Evolutionary conservation across 2,329 filamentous ascomycete genomes (phyloP), one percentile per base, ranked within the genome.

Genomic region (Hypoxylon sp.): DNA sequence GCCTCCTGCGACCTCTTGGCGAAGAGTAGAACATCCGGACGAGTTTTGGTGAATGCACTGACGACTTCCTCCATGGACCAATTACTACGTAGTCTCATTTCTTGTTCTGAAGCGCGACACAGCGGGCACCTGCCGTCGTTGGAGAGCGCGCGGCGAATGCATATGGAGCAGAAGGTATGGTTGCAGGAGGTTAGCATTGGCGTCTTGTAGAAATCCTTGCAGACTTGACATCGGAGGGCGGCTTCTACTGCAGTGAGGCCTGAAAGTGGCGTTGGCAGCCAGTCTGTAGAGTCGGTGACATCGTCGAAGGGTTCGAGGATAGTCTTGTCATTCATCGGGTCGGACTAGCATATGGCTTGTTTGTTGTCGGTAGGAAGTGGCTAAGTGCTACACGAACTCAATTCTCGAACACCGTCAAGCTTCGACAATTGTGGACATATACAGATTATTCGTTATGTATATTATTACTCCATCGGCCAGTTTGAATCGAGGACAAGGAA

Each of bases 91-190:
- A 99, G 78, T 78, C 93, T 96, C 67, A 93, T 87, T 78, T 95
- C 94, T 78, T 98, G 94, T 72, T 97, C 93, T 0, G 84, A 80
- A 5, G 88, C 83, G 56, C 94, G 90, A 80, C 96, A 99, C 1
- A 93, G 85, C 0, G 96, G 96, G 75, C 96, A 99, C 80, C 92
- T 94, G 8, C 94, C 92, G 72, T 98, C 94, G 33, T 88, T 87
- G 1, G 91, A 91, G 0, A 99, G 86, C 67, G 92, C 94, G 70
- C 94, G 87, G 31, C 96, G 92, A 78, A 99, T 98, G 80, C 96
- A 99, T 59, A 97, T 83, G 5, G 95, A 98, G 84, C 96, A 99
- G 78, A 99, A 99, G 0, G 96, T 98, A 79, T 99, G 96, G 59
- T 90, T 92, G 82, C 96, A 99, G 1, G 93, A 92, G 0, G 96